Percentiles rank a stretch among this genome's conserved stretches.
These are phyloP conservation scores for Chrysosphaeria jannelii DNA, from an alignment of 2,329 filamentous ascomycete species.

Conservation along the genomic window DNA sequence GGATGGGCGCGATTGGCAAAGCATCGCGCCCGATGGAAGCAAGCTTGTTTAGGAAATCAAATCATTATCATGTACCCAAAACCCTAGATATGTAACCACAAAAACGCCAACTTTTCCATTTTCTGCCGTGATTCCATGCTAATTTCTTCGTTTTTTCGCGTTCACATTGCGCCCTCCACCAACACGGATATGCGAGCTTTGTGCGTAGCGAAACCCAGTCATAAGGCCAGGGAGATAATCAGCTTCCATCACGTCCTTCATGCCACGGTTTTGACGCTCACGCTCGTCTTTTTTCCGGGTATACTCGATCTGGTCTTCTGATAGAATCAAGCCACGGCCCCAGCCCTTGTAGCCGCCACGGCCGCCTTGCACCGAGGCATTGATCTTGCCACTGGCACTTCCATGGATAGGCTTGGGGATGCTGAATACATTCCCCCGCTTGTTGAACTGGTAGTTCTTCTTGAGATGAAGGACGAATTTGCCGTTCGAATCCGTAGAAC, in stretches of 20 bases:
- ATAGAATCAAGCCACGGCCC: conserved; percentile 56
- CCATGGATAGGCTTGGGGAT: conserved; percentile 75
- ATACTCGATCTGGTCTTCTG: conserved; percentile 91
- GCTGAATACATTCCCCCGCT: conserved; percentile 69
- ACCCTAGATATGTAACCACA: not conserved
- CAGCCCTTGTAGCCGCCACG: conserved; percentile 66
- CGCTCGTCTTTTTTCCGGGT: conserved; percentile 29
- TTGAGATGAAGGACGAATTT: conserved; percentile 69
- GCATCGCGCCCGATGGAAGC: too few species aligned
- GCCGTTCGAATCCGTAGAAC: conserved; percentile 49
- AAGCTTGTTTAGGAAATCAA: too few species aligned
- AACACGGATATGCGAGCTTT: conserved; percentile 39
- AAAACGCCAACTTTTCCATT: too few species aligned
- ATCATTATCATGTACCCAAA: too few species aligned
- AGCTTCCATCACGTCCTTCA: conserved; percentile 76
- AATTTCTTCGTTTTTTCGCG: conserved; percentile 31
- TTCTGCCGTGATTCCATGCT: too few species aligned
- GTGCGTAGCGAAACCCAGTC: conserved; percentile 40
- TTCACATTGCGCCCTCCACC: conserved; percentile 75
- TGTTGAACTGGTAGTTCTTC: conserved; percentile 91
- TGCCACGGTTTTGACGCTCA: conserved; percentile 17
- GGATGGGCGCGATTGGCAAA: not conserved
- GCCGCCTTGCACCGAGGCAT: conserved; percentile 12
- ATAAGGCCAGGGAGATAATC: conserved; percentile 71
- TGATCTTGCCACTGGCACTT: conserved; percentile 43